Percentiles rank a stretch among this genome's conserved stretches.
Conservation (phyloP, 2,329 filamentous ascomycete genomes). For the Aspergillus texensis region DNA sequence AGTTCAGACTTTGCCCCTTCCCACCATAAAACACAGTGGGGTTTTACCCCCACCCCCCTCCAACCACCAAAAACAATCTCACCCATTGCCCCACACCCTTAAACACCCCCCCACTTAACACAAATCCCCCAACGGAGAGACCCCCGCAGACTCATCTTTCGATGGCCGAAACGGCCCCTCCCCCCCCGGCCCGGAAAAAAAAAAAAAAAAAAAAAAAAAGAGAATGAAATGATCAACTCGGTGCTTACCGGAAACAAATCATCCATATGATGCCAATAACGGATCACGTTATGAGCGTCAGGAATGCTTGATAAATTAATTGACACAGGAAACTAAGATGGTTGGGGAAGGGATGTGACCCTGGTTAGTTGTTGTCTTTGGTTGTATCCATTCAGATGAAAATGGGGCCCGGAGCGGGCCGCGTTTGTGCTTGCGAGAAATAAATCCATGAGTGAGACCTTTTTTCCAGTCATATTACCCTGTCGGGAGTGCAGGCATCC, state of each 20-base stretch:
- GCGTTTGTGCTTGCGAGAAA: neutral
- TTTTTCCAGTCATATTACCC: neutral
- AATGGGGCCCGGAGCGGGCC: conserved; percentile 4
- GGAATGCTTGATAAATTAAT: neutral
- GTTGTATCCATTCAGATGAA: neutral
- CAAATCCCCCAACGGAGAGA: neutral
- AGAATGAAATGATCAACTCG: neutral
- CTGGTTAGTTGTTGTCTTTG: neutral
- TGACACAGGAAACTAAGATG: neutral
- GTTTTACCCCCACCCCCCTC: too few relatives aligned
- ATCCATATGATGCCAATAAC: neutral
- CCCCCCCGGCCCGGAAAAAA: neutral
- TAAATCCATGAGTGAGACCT: neutral
- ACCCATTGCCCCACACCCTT: neutral
- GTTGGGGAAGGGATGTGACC: neutral
- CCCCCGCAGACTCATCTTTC: conserved; percentile 3
- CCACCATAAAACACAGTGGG: too few relatives aligned
- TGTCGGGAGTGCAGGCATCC: neutral
- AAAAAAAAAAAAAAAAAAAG: too few relatives aligned
- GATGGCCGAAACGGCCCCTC: neutral
- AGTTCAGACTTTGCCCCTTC: too few relatives aligned
- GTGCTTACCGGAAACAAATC: neutral
- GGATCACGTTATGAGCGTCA: neutral
- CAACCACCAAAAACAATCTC: too few relatives aligned
- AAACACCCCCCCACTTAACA: neutral